These are phyloP conservation scores for Teunomyces tritomae DNA, from an alignment of 805 yeast genomes.

Conservation along the genomic window DNA sequence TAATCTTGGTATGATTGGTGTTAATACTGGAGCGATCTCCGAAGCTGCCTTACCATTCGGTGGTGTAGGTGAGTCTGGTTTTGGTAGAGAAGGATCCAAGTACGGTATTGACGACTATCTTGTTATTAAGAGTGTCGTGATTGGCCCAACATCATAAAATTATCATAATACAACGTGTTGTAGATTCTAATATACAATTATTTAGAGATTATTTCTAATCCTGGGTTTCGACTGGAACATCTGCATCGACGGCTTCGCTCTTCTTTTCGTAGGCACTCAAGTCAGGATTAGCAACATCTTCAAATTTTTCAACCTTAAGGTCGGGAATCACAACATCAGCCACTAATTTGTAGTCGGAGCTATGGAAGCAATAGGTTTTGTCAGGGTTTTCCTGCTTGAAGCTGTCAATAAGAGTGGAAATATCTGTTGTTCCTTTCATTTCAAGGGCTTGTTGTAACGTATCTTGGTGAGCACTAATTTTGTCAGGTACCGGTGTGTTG, in stretches of 20 bases:
- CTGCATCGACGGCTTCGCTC: background rate
- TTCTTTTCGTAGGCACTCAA: constrained; percentile 11
- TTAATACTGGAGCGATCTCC: constrained; percentile 70
- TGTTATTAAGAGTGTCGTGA: constrained; percentile 60
- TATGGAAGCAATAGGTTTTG: constrained; percentile 14
- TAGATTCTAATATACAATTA: background rate
- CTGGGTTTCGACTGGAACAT: background rate
- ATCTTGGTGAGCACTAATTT: constrained; percentile 2
- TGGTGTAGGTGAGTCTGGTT: constrained; percentile 75
- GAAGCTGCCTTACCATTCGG: constrained; percentile 73
- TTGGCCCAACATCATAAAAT: constrained; percentile 27
- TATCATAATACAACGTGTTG: background rate
- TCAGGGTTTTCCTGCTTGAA: constrained; percentile 16
- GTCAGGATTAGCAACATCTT: constrained; percentile 23
- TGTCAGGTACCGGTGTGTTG: background rate
- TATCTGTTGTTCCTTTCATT: background rate
- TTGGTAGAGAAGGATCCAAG: constrained; percentile 77
- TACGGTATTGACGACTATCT: constrained; percentile 75
- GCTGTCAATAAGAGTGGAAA: constrained; percentile 14
- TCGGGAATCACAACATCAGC: constrained; percentile 10
- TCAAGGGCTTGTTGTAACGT: constrained; percentile 5
- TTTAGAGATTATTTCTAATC: background rate
- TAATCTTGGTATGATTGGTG: constrained; percentile 80
- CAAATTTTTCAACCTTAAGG: constrained; percentile 18
- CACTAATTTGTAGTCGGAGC: constrained; percentile 10